Percentiles rank a stretch among this genome's conserved stretches.
phyloP scores from a whole-genome alignment of 257 asterid genomes.

The Penstemon newberryi region DNA sequence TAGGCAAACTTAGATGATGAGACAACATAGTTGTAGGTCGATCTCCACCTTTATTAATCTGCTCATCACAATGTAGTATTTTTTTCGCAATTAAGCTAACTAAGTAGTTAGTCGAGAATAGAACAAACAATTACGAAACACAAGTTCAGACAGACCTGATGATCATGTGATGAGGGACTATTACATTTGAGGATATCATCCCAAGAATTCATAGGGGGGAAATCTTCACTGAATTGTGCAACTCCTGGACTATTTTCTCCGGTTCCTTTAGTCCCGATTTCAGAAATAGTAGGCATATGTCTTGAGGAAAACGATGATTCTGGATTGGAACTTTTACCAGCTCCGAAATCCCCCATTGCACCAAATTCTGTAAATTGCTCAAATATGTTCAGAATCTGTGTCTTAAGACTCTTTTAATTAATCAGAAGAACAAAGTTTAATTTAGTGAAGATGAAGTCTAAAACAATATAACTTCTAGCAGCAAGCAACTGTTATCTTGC shows the following conservation, averaged over 20 bases:
- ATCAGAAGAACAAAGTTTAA: background rate
- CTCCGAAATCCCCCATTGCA: constrained; percentile 45
- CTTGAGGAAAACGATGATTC: constrained; percentile 26
- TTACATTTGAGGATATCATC: constrained; percentile 39
- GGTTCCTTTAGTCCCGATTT: constrained; percentile 29
- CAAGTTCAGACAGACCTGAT: constrained; percentile 28
- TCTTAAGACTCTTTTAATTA: constrained; percentile 4
- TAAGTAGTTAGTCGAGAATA: too few species aligned
- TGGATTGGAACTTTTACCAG: constrained; percentile 30
- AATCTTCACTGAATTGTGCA: constrained; percentile 8
- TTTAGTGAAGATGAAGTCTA: background rate
- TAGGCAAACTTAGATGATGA: constrained; percentile 76
- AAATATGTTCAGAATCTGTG: constrained; percentile 26
- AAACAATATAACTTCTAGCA: too few species aligned
- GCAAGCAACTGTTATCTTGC: background rate
- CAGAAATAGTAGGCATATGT: constrained; percentile 9
- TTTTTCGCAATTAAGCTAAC: too few species aligned
- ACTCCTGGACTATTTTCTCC: too few species aligned
- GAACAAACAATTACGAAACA: too few species aligned
- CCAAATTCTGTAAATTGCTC: constrained; percentile 48
- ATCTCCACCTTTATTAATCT: constrained; percentile 46
- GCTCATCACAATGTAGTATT: constrained; percentile 22
- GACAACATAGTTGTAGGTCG: constrained; percentile 44
- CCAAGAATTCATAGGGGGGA: constrained; percentile 35
- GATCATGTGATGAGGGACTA: constrained; percentile 18